phyloP scores from a whole-genome alignment of 345 rosid genomes.

The Geranium brycei region DNA sequence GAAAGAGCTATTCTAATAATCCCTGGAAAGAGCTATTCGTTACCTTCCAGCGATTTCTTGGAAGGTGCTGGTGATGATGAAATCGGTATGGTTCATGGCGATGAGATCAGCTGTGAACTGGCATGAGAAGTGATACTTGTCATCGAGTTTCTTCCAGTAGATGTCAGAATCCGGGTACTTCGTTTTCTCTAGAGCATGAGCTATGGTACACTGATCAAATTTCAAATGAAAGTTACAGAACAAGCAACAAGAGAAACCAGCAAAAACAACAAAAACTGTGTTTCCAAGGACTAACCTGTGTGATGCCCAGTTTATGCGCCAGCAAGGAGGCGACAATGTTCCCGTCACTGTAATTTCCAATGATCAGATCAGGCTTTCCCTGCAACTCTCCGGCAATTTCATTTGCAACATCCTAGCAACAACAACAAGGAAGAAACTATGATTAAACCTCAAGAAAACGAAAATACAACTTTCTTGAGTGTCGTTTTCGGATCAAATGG shows the following conservation, averaged over 20 bases:
- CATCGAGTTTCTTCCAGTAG: slow-evolving; percentile 87
- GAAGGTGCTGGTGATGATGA: slow-evolving; percentile 96
- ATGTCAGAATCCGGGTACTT: slow-evolving; percentile 92
- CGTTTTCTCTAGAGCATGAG: slow-evolving; percentile 94
- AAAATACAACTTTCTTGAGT: too few relatives aligned
- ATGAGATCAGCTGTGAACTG: slow-evolving; percentile 92
- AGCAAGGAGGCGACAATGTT: slow-evolving; percentile 41
- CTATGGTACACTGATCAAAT: slow-evolving; percentile 65
- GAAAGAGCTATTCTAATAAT: neutral
- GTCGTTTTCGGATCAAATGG: too few relatives aligned
- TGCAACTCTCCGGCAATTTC: slow-evolving; percentile 36
- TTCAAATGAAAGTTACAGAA: too few relatives aligned
- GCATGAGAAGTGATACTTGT: slow-evolving; percentile 89
- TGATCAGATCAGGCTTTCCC: slow-evolving; percentile 43
- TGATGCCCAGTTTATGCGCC: slow-evolving; percentile 36
- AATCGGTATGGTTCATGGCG: slow-evolving; percentile 96
- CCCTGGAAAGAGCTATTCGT: neutral
- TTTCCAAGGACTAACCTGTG: slow-evolving; percentile 14
- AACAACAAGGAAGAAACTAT: neutral
- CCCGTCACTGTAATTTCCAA: slow-evolving; percentile 45
- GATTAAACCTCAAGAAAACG: too few relatives aligned
- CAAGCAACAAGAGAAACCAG: too few relatives aligned
- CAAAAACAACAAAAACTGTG: too few relatives aligned
- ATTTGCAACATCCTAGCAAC: slow-evolving; percentile 39
- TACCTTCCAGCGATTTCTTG: slow-evolving; percentile 99